A percentile compares a stretch with the other conserved stretches of the same genome.
Evolutionary conservation across 192 early-diverging fungal genomes (phyloP).

Genomic region (Endogone sp.): DNA sequence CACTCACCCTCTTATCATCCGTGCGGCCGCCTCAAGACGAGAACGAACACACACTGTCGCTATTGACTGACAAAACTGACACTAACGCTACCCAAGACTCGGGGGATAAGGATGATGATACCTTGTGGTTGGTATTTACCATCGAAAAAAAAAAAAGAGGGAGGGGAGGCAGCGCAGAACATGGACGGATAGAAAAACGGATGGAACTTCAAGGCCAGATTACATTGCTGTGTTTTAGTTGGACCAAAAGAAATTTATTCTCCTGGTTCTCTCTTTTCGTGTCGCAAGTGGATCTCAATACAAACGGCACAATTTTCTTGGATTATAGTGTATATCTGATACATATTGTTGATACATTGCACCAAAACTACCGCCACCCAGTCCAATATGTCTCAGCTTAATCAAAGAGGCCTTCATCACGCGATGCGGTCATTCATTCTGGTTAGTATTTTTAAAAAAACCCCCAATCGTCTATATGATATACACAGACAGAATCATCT

Average conservation of each 20-base stretch:
- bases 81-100: not conserved
- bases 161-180: not conserved
- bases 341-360: too few relatives aligned
- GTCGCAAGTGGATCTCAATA: too few relatives aligned
- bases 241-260: too few relatives aligned
- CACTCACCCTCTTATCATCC: not conserved
- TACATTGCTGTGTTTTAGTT: too few relatives aligned
- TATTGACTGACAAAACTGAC: not conserved
- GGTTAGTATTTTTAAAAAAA: constrained; percentile 44
- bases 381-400: constrained; percentile 67
- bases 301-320: too few relatives aligned
- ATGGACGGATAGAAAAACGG: too few relatives aligned
- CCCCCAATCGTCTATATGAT: too few relatives aligned
- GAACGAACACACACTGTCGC: too few relatives aligned
- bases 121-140: not conserved
- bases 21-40: not conserved
- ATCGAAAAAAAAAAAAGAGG: not conserved
- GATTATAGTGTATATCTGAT: too few relatives aligned
- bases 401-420: constrained; percentile 72
- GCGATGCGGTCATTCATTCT: constrained; percentile 81
- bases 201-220: too few relatives aligned
- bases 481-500: too few relatives aligned
- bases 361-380: constrained; percentile 5
- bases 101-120: not conserved
- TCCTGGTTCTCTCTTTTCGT: too few relatives aligned